phyloP scores from a whole-genome alignment of 75 land plant genomes.

The Pseudotsuga menziesii region DNA sequence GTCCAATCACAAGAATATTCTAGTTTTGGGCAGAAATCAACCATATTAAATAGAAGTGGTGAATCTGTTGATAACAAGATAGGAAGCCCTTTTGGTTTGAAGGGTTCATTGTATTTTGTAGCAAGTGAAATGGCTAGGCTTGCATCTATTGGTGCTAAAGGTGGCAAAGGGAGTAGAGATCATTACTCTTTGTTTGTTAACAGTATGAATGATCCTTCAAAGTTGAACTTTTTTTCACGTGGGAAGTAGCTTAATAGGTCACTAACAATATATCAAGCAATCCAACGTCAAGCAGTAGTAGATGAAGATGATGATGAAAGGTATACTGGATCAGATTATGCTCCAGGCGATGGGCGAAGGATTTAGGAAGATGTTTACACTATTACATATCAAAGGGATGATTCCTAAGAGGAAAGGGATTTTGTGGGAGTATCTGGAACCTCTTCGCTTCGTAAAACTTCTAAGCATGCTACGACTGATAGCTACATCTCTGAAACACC shows the following conservation, averaged over 20 bases:
- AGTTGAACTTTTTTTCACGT: constrained; percentile 39
- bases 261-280: constrained; percentile 88
- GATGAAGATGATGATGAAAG: constrained; percentile 87
- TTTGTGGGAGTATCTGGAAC: not conserved
- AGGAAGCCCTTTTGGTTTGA: not conserved
- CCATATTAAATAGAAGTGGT: not conserved
- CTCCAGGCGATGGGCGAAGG: constrained; percentile 10
- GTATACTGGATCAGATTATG: constrained; percentile 49
- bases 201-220: constrained; percentile 15
- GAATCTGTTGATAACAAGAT: too few relatives aligned
- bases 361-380: constrained; percentile 55
- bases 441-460: too few relatives aligned
- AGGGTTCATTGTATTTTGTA: constrained; percentile 1
- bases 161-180: constrained; percentile 5
- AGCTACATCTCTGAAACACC: too few relatives aligned
- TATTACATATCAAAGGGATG: constrained; percentile 41
- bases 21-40: too few relatives aligned
- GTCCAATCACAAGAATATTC: not conserved
- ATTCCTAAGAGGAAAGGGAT: not conserved
- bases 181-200: not conserved
- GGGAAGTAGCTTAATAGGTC: constrained; percentile 80
- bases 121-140: constrained; percentile 5
- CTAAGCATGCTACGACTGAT: too few relatives aligned
- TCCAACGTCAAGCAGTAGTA: constrained; percentile 76
- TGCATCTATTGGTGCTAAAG: not conserved